Base-by-base conservation (phyloP, 306 rosid genomes). In the Lablab purpureus region DNA sequence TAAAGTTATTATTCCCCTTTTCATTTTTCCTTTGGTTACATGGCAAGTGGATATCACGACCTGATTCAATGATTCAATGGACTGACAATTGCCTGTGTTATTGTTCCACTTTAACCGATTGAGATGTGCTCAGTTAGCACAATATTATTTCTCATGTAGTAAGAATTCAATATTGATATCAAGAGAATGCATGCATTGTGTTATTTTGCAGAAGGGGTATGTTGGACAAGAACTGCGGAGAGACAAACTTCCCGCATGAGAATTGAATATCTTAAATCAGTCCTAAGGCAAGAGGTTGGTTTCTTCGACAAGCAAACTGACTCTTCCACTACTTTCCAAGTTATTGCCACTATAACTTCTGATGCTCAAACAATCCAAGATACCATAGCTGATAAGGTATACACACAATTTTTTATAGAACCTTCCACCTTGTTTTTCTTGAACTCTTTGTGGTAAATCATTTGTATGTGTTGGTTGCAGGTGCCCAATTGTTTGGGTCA, bases 141-240 rank as follows among this genome's bases (percentile, higher is more conserved):
- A 60, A 18, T 43, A 45, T n/a, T 27, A 25, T 28, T 75, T 65
- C n/a, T 65, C 10, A 37, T 37, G 28, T 65, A 18, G 50, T 37
- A 8, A 43, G 9, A 12, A 18, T 37, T 70, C 68, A 30, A 32
- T 62, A 68, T 67, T 43, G 43, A 69, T 75, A 60, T 62, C 51
- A 76, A 59, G 30, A 74, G 67, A 45, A 28, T 62, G 68, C 67
- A 62, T 71, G 62, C 18, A 67, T 4, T n/a, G n/a, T 51, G 19
- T 47, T 59, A 54, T 62, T 4, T 50, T 46, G 87, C 81, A 93
- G 97, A 91, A 75, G 97, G 93, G 76, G 60, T 87, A 63, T 91
- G 94, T 82, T 91, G 97, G 96, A 89, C 91, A 23, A 88, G 96
- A 88, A 93, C 90, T 9, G 94, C 92, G 51, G 97, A 93, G 80